Percentiles rank a stretch among this genome's conserved stretches.
These are phyloP conservation scores for Mycena leptocephala DNA, from an alignment of 768 basidiomycete species.

Conservation along the genomic window DNA sequence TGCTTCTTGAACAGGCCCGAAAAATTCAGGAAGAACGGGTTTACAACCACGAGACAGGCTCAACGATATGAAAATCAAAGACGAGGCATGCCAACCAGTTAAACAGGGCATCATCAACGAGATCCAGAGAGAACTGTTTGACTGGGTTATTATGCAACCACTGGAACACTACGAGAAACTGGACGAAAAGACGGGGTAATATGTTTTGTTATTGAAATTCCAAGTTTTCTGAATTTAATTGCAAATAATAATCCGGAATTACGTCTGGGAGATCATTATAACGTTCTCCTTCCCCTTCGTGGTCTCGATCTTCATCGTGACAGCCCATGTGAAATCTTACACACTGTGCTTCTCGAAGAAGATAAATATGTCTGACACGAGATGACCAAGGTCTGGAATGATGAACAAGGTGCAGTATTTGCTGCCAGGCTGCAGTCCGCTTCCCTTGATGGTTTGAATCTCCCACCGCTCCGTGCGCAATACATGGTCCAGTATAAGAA, in stretches of 20 bases:
- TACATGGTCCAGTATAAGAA: slow-evolving; percentile 7
- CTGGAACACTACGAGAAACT: background rate
- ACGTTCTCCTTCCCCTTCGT: background rate
- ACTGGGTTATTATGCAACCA: slow-evolving; percentile 8
- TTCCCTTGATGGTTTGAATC: background rate
- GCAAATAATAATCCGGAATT: background rate
- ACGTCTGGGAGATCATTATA: slow-evolving; percentile 7
- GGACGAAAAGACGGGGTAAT: background rate
- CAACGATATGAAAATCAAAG: background rate
- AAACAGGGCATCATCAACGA: background rate
- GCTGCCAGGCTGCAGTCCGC: slow-evolving; percentile 32
- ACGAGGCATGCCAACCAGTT: background rate
- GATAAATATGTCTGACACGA: no score
- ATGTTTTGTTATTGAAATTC: background rate
- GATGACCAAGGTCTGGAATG: slow-evolving; percentile 39
- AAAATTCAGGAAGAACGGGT: background rate
- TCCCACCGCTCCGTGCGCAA: background rate
- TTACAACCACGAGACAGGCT: background rate
- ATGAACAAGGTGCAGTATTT: slow-evolving; percentile 42
- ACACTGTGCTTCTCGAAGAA: slow-evolving; percentile 44
- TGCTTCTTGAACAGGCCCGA: background rate
- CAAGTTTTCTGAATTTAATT: background rate
- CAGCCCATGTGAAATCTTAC: slow-evolving; percentile 18
- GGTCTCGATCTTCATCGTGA: slow-evolving; percentile 10
- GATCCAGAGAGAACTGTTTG: background rate